Evolutionary conservation across 768 basidiomycete species (phyloP).

Genomic region (Coprinopsis marcescibilis): DNA sequence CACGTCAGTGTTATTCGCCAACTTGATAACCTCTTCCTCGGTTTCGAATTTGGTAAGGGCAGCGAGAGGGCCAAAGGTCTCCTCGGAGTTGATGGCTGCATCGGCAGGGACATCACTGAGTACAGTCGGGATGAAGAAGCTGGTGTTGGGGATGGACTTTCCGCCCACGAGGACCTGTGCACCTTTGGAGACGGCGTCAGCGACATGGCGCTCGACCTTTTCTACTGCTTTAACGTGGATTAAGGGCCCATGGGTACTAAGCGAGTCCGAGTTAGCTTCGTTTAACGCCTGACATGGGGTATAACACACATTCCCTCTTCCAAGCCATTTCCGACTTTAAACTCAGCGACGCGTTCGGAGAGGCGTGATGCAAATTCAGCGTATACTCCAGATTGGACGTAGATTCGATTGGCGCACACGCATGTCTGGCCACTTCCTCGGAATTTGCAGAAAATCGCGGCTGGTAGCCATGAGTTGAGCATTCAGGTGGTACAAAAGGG

Average conservation of each 20-base stretch:
- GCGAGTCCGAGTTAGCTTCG: not conserved
- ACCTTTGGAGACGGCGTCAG: constrained; percentile 81
- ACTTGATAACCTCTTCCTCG: constrained; percentile 83
- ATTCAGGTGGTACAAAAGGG: constrained; percentile 4
- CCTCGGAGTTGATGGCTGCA: constrained; percentile 69
- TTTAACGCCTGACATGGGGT: not conserved
- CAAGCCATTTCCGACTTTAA: constrained; percentile 87
- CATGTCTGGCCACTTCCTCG: constrained; percentile 79
- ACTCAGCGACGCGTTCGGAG: constrained; percentile 72
- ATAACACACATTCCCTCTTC: constrained; percentile 58
- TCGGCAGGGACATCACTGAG: constrained; percentile 73
- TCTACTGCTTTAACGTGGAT: constrained; percentile 82
- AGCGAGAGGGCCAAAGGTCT: constrained; percentile 94
- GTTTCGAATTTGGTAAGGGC: constrained; percentile 87
- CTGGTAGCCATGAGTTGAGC: constrained; percentile 26
- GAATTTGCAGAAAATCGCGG: constrained; percentile 76
- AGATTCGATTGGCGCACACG: constrained; percentile 86
- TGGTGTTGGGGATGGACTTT: constrained; percentile 48
- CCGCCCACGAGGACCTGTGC: constrained; percentile 92
- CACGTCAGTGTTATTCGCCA: constrained; percentile 79
- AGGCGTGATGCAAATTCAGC: constrained; percentile 89
- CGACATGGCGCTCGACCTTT: constrained; percentile 82
- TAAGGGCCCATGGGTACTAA: constrained; percentile 89
- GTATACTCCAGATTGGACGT: constrained; percentile 86
- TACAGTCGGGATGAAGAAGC: constrained; percentile 86